Evolutionary conservation across 108 stramenopile genomes (phyloP).

Genomic region (Skeletonema costatum): DNA sequence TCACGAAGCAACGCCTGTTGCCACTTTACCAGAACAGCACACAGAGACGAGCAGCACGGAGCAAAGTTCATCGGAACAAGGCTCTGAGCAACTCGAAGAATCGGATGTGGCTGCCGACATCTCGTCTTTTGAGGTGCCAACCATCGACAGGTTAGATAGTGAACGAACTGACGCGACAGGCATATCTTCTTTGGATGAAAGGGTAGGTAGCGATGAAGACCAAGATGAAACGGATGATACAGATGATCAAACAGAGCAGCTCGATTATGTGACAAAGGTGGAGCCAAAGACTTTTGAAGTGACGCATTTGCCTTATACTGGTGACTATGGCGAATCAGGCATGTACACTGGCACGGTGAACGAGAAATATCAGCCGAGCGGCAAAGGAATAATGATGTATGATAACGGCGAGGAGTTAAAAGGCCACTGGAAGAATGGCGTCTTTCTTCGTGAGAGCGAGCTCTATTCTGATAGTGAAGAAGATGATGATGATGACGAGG

Average conservation of each 20-base stretch:
- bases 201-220: not conserved
- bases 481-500: constrained; percentile 33
- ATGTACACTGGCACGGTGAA: constrained; percentile 49
- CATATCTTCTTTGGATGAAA: not conserved
- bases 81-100: not conserved
- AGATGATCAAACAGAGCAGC: not conserved
- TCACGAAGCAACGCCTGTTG: not conserved
- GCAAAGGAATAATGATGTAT: constrained; percentile 46
- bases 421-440: constrained; percentile 45
- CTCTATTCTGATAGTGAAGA: constrained; percentile 42
- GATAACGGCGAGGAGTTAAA: constrained; percentile 37
- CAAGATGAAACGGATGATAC: not conserved
- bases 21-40: not conserved
- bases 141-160: not conserved
- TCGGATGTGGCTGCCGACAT: not conserved
- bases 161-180: not conserved
- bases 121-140: not conserved
- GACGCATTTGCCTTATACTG: constrained; percentile 38
- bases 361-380: constrained; percentile 46
- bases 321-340: constrained; percentile 43
- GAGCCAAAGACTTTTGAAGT: constrained; percentile 35
- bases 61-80: not conserved
- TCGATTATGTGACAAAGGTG: not conserved
- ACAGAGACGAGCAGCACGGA: not conserved
- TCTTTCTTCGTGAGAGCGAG: constrained; percentile 40